Evolutionary conservation across 2,329 filamentous ascomycete species (phyloP).

Genomic region (Penicillium sp.): DNA sequence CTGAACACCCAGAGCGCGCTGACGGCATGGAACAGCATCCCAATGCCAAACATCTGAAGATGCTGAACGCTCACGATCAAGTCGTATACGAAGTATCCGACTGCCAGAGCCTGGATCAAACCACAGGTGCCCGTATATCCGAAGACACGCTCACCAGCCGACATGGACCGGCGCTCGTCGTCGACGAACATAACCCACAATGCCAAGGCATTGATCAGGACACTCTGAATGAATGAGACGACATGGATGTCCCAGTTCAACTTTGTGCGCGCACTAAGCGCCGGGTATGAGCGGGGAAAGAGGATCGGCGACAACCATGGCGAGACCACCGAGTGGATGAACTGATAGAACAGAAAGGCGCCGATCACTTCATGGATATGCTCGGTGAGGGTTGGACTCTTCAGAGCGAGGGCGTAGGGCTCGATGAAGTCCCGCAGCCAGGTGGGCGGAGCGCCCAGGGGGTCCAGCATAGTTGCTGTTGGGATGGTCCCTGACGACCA

Average conservation of each 20-base stretch:
- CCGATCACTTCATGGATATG: constrained; percentile 64
- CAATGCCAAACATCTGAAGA: constrained; percentile 60
- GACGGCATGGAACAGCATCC: constrained; percentile 64
- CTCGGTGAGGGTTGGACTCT: constrained; percentile 57
- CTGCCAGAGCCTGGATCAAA: constrained; percentile 60
- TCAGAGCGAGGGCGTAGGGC: constrained; percentile 54
- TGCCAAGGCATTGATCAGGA: constrained; percentile 57
- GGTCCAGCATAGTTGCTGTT: constrained; percentile 44
- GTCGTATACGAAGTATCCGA: constrained; percentile 68
- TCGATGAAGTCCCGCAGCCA: constrained; percentile 51
- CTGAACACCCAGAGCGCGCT: constrained; percentile 62
- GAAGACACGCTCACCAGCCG: constrained; percentile 56
- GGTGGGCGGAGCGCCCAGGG: constrained; percentile 51
- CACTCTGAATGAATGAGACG: constrained; percentile 62
- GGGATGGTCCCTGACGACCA: constrained; percentile 12
- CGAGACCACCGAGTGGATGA: constrained; percentile 56
- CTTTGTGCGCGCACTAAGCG: constrained; percentile 57
- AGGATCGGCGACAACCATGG: constrained; percentile 56
- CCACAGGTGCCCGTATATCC: constrained; percentile 63
- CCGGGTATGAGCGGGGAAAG: constrained; percentile 57
- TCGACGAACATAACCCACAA: constrained; percentile 61
- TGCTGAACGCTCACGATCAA: constrained; percentile 58
- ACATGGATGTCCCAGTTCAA: constrained; percentile 70
- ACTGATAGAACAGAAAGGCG: constrained; percentile 58
- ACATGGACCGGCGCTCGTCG: constrained; percentile 57